phyloP scores from a whole-genome alignment of 1,284 basidiomycete species.

The Xerocomus nothofagi region DNA sequence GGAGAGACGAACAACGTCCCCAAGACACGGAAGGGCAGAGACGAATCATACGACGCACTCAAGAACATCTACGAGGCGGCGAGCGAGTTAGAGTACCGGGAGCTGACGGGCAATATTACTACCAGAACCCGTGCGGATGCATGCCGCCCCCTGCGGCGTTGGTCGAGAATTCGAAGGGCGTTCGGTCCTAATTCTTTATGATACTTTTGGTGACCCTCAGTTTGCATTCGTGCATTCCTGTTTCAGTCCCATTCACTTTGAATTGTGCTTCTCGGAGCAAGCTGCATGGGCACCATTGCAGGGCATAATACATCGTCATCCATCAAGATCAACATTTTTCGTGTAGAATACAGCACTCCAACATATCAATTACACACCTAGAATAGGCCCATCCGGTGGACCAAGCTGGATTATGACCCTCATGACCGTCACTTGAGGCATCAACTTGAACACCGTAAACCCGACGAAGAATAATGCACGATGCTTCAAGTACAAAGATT shows the following conservation, averaged over 20 bases:
- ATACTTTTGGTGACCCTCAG: not conserved
- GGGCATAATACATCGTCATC: not conserved
- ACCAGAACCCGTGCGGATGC: conserved; percentile 30
- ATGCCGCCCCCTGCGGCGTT: conserved; percentile 18
- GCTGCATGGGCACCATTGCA: not conserved
- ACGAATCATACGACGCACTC: conserved; percentile 21
- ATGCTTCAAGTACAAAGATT: not conserved
- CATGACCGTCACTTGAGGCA: not conserved
- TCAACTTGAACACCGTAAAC: too few relatives aligned
- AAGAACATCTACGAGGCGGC: conserved; percentile 19
- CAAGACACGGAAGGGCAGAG: too few relatives aligned
- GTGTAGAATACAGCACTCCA: conserved; percentile 1
- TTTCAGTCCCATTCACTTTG: conserved; percentile 1
- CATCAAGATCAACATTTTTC: not conserved
- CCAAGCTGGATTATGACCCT: not conserved
- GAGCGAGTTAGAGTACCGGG: conserved; percentile 26
- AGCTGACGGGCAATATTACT: conserved; percentile 11
- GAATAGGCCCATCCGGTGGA: not conserved
- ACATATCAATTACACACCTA: not conserved
- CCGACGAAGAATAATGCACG: not conserved
- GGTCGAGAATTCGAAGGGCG: conserved; percentile 1
- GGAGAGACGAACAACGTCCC: too few relatives aligned
- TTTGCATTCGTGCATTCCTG: not conserved
- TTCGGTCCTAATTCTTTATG: not conserved
- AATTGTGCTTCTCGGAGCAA: not conserved